phyloP scores from a whole-genome alignment of 495 filamentous ascomycete species.

The Aspergillus olivimuriae region DNA sequence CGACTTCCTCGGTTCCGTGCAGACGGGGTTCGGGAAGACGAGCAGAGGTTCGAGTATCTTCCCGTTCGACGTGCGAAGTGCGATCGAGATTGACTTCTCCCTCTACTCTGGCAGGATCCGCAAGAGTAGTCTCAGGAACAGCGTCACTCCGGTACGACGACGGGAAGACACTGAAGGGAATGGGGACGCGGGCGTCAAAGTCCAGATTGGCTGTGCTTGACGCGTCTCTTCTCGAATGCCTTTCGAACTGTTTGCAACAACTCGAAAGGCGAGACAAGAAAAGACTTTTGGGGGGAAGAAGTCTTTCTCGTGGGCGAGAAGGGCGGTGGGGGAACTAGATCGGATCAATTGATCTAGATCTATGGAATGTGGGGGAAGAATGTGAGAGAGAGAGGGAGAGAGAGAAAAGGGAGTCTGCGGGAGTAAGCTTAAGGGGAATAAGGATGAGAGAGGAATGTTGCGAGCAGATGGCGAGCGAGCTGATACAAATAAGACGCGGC shows the following conservation, averaged over 20 bases:
- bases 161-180: conserved; percentile 99
- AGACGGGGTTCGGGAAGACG: conserved; percentile 59
- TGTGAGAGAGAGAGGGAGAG: conserved; percentile 18
- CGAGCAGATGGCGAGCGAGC: conserved; percentile 5
- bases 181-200: conserved; percentile 99
- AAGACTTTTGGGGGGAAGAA: conserved; percentile 48
- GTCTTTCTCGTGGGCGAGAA: conserved; percentile 34
- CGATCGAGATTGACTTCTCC: conserved; percentile 78
- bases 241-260: conserved; percentile 72
- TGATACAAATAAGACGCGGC: conserved; percentile 9
- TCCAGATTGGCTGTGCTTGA: conserved; percentile 93
- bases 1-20: conserved; percentile 77
- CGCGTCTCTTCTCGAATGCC: conserved; percentile 88
- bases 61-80: conserved; percentile 81
- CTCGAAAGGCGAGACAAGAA: conserved; percentile 95
- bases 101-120: conserved; percentile 67
- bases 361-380: conserved; percentile 21
- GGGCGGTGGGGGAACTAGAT: conserved; percentile 14
- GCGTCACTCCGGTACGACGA: conserved; percentile 92
- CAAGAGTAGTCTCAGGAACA: conserved; percentile 72
- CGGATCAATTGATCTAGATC: conserved; percentile 17
- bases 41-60: conserved; percentile 71
- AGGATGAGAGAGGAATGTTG: conserved; percentile 8
- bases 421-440: conserved; percentile 9
- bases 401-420: conserved; percentile 8